These are phyloP conservation scores for Termitomyces sp. DNA, from an alignment of 768 basidiomycete genomes.

Conservation along the genomic window DNA sequence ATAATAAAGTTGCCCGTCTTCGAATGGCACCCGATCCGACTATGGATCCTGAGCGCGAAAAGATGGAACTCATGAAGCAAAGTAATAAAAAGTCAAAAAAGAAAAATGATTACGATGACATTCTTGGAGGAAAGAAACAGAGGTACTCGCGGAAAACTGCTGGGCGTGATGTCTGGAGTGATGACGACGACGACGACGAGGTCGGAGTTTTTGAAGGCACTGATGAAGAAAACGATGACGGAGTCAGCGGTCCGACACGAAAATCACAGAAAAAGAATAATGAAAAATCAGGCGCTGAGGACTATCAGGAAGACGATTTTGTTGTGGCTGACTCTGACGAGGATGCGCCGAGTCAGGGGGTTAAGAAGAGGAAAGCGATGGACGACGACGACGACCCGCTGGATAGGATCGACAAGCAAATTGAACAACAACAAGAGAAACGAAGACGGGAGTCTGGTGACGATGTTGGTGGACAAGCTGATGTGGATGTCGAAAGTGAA, in stretches of 20 bases:
- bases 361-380: conserved; percentile 32
- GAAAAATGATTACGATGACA: conserved; percentile 45
- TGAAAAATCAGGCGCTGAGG: conserved; percentile 50
- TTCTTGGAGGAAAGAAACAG: conserved; percentile 44
- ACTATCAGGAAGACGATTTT: conserved; percentile 84
- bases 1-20: conserved; percentile 74
- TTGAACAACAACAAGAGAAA: conserved; percentile 55
- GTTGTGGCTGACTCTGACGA: conserved; percentile 77
- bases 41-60: conserved; percentile 71
- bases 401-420: conserved; percentile 67
- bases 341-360: conserved; percentile 37
- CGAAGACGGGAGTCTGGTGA: conserved; percentile 28
- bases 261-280: conserved; percentile 44
- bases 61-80: conserved; percentile 59
- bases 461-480: conserved; percentile 23
- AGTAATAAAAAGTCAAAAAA: conserved; percentile 61
- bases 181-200: conserved; percentile 59
- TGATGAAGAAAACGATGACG: conserved; percentile 54
- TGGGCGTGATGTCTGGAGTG: conserved; percentile 41
- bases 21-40: conserved; percentile 77
- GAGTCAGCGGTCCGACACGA: conserved; percentile 25
- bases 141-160: conserved; percentile 34
- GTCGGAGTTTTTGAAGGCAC: conserved; percentile 45
- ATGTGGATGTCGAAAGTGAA: conserved; percentile 22
- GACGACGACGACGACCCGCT: conserved; percentile 44